Evolutionary conservation across 2,329 filamentous ascomycete genomes (phyloP).

Genomic region (Davidsoniella australis): DNA sequence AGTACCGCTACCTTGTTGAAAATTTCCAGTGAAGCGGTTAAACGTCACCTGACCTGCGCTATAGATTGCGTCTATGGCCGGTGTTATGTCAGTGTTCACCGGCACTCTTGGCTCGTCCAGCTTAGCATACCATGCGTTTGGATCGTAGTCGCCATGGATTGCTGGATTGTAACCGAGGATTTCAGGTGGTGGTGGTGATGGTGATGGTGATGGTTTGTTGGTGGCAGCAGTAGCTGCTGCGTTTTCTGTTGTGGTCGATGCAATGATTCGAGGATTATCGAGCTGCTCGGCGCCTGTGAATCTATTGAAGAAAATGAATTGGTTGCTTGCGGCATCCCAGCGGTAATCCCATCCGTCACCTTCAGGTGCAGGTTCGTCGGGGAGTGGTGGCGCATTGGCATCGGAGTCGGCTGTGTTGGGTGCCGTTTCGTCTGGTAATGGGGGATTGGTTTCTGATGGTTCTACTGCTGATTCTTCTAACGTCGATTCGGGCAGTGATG

Average conservation of each 20-base stretch:
- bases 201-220: constrained; percentile 14
- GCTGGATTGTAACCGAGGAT: constrained; percentile 71
- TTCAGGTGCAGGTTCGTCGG: constrained; percentile 31
- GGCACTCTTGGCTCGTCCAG: constrained; percentile 20
- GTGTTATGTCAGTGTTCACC: constrained; percentile 19
- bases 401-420: not conserved
- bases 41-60: constrained; percentile 48
- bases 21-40: constrained; percentile 78
- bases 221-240: constrained; percentile 16
- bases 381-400: constrained; percentile 22
- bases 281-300: constrained; percentile 61
- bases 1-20: constrained; percentile 53
- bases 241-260: constrained; percentile 19
- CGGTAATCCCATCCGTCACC: constrained; percentile 66
- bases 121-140: constrained; percentile 83
- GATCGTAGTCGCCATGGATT: constrained; percentile 92
- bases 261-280: constrained; percentile 66
- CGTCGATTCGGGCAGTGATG: constrained; percentile 1
- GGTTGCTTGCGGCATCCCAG: constrained; percentile 52
- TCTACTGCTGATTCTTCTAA: not conserved
- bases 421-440: constrained; percentile 11
- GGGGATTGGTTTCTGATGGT: constrained; percentile 8
- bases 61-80: constrained; percentile 17
- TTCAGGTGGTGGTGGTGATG: constrained; percentile 15
- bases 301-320: constrained; percentile 75